These are phyloP conservation scores for Daldinia grandis DNA, from an alignment of 495 filamentous ascomycete species.

Conservation along the genomic window DNA sequence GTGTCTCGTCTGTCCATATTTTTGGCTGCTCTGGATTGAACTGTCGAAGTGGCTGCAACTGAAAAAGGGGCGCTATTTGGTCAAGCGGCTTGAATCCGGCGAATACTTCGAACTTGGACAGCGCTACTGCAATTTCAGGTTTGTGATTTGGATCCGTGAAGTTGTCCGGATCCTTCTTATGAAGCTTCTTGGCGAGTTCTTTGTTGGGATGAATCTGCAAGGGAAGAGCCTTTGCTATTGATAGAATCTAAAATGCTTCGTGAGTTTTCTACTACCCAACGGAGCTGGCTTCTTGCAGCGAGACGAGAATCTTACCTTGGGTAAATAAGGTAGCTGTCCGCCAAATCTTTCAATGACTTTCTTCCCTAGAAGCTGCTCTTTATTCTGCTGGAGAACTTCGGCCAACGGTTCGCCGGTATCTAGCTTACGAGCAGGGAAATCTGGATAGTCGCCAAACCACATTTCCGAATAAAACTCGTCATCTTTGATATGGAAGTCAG, in stretches of 20 bases:
- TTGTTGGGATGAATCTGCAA: conserved; percentile 85
- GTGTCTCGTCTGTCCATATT: conserved; percentile 65
- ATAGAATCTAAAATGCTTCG: conserved; percentile 65
- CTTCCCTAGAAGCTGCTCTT: conserved; percentile 69
- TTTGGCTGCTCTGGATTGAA: conserved; percentile 59
- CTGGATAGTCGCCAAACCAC: conserved; percentile 86
- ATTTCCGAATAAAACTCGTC: conserved; percentile 72
- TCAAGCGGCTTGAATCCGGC: conserved; percentile 74
- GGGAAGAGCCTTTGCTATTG: conserved; percentile 79
- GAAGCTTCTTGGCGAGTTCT: conserved; percentile 67
- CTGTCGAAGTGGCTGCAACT: conserved; percentile 53
- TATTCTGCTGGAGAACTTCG: conserved; percentile 70
- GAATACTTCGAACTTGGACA: conserved; percentile 82
- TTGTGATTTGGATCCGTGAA: conserved; percentile 83
- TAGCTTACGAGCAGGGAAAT: conserved; percentile 69
- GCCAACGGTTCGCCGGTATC: conserved; percentile 69
- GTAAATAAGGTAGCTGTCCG: conserved; percentile 74
- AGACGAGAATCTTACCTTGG: conserved; percentile 62
- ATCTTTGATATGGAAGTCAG: conserved; percentile 74
- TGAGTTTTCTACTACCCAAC: neutral
- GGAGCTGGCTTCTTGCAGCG: neutral
- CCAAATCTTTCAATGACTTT: conserved; percentile 70
- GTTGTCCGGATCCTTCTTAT: conserved; percentile 67
- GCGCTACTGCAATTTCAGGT: conserved; percentile 80
- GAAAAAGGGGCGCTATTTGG: conserved; percentile 68